Evolutionary conservation across 2,329 filamentous ascomycete species (phyloP).

Genomic region (Cercospora janseana): DNA sequence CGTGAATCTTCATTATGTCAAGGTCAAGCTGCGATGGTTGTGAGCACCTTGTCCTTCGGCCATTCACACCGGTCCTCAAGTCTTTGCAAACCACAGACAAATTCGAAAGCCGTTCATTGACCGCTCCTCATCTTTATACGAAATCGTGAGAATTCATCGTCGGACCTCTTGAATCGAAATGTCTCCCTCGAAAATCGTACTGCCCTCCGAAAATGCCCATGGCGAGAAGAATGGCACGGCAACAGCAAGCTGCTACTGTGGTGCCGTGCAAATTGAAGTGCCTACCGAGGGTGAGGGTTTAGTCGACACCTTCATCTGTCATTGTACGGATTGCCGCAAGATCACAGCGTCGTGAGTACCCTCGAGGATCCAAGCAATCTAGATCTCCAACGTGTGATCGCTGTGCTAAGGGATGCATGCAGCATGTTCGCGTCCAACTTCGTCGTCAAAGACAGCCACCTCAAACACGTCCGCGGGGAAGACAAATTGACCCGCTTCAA

Average conservation of each 20-base stretch:
- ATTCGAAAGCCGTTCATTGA: no score
- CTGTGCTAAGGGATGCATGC: not conserved
- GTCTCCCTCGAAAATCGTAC: constrained; percentile 15
- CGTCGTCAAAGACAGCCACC: constrained; percentile 45
- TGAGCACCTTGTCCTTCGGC: no score
- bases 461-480: constrained; percentile 53
- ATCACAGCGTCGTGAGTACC: constrained; percentile 52
- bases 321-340: constrained; percentile 57
- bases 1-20: no score
- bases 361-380: not conserved
- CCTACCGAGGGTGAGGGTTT: constrained; percentile 48
- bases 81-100: no score
- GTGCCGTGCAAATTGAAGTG: constrained; percentile 55
- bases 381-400: not conserved
- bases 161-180: not conserved
- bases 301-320: constrained; percentile 55
- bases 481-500: constrained; percentile 51
- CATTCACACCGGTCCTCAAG: no score
- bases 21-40: no score
- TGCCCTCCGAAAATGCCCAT: constrained; percentile 22
- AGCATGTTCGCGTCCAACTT: constrained; percentile 61
- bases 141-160: no score
- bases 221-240: constrained; percentile 36
- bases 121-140: no score
- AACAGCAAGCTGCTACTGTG: constrained; percentile 60